Evolutionary conservation across 495 filamentous ascomycete genomes (phyloP).

Genomic region (Lineolata rhizophorae): DNA sequence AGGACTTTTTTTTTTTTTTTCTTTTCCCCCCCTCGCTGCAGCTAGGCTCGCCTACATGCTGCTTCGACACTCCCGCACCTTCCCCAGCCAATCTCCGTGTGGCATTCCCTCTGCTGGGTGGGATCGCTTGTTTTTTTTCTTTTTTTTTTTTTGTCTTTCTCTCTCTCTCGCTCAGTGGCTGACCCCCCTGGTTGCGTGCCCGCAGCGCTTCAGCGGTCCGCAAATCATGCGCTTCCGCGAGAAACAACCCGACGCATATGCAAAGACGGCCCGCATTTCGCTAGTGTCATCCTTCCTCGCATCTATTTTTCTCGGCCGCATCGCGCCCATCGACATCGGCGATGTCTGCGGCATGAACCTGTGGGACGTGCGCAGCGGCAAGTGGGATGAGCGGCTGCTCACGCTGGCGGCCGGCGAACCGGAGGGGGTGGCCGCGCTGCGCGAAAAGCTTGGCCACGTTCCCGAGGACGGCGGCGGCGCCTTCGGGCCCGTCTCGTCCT

Average conservation of each 20-base stretch:
- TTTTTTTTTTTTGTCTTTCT: no score
- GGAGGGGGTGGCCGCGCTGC: slow-evolving; percentile 41
- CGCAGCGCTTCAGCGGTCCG: slow-evolving; percentile 85
- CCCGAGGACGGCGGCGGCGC: slow-evolving; percentile 57
- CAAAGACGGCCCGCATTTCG: slow-evolving; percentile 61
- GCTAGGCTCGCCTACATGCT: background rate
- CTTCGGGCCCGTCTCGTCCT: slow-evolving; percentile 49
- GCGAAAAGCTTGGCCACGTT: slow-evolving; percentile 59
- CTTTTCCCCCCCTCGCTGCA: background rate
- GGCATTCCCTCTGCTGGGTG: no score
- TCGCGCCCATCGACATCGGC: slow-evolving; percentile 80
- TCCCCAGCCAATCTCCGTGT: no score
- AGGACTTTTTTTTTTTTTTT: no score
- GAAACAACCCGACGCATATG: slow-evolving; percentile 62
- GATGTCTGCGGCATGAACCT: slow-evolving; percentile 96
- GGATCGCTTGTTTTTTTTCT: no score
- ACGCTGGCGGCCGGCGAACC: slow-evolving; percentile 51
- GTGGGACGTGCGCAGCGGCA: slow-evolving; percentile 61
- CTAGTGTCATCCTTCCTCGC: slow-evolving; percentile 90
- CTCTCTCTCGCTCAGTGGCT: no score
- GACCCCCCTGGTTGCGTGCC: no score
- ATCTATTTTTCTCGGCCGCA: slow-evolving; percentile 64
- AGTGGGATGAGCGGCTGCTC: slow-evolving; percentile 54
- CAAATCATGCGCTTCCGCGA: slow-evolving; percentile 77
- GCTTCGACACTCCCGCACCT: no score